phyloP scores from a whole-genome alignment of 805 yeast species.

The Candida sakaeoensis region DNA sequence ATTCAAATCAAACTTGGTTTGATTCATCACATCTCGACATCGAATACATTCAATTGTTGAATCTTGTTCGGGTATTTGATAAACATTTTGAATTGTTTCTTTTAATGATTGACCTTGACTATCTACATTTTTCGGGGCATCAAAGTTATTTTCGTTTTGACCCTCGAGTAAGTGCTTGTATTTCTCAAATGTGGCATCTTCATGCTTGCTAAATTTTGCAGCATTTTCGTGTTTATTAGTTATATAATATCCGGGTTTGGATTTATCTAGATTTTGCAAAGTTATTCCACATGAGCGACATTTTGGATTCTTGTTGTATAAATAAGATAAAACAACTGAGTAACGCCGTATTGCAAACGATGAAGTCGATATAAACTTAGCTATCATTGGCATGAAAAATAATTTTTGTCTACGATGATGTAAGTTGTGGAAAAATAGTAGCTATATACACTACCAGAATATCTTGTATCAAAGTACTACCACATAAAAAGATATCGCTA shows the following conservation, averaged over 20 bases:
- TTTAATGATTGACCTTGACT: background rate
- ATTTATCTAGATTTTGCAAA: slow-evolving; percentile 40
- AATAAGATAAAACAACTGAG: slow-evolving; percentile 8
- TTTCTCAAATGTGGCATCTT: background rate
- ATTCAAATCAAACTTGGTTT: slow-evolving; percentile 28
- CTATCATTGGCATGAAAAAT: background rate
- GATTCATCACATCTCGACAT: slow-evolving; percentile 51
- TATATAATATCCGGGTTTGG: slow-evolving; percentile 42
- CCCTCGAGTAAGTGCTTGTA: too few species aligned
- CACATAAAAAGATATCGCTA: too few species aligned
- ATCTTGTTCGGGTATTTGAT: background rate
- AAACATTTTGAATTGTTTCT: slow-evolving; percentile 1
- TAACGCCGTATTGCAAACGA: slow-evolving; percentile 4
- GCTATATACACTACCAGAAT: background rate
- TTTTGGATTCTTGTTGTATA: slow-evolving; percentile 11
- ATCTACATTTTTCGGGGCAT: background rate
- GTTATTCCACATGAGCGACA: slow-evolving; percentile 60
- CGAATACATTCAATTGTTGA: slow-evolving; percentile 43
- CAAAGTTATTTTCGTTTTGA: slow-evolving; percentile 15
- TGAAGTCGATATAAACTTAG: background rate
- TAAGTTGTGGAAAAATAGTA: background rate
- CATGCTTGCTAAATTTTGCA: slow-evolving; percentile 4
- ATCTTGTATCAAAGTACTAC: too few species aligned
- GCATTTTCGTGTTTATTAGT: slow-evolving; percentile 5
- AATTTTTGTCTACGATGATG: background rate